Evolutionary conservation across 495 filamentous ascomycete genomes (phyloP).

Genomic region (Xylaria curta): DNA sequence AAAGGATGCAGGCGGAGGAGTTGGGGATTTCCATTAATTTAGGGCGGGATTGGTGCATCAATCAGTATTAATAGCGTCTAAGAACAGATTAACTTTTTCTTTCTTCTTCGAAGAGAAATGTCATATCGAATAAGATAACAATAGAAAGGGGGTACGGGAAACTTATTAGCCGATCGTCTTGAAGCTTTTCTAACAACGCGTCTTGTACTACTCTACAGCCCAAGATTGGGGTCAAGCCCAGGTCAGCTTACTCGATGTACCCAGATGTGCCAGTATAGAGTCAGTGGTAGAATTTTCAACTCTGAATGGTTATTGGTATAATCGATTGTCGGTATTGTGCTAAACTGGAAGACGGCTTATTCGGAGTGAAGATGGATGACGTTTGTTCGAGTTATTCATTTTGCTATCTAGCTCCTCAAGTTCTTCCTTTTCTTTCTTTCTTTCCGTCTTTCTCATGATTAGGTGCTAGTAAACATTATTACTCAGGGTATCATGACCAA

Average conservation of each 20-base stretch:
- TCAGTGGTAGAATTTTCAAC: not conserved
- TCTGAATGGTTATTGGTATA: not conserved
- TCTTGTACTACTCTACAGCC: not conserved
- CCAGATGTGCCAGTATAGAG: not conserved
- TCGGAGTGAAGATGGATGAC: not conserved
- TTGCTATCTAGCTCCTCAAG: not conserved
- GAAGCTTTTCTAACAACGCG: not conserved
- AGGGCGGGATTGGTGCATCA: conserved; percentile 2
- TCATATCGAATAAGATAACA: not conserved
- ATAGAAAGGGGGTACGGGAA: not conserved
- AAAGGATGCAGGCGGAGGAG: conserved; percentile 4
- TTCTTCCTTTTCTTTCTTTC: conserved; percentile 5
- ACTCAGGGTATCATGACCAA: conserved; percentile 39
- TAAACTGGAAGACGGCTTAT: not conserved
- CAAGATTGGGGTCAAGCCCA: too few species aligned
- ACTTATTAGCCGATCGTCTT: not conserved
- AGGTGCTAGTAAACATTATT: conserved; percentile 35
- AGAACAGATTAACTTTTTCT: not conserved
- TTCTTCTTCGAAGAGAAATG: not conserved
- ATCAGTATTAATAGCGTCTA: not conserved
- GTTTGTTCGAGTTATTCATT: not conserved
- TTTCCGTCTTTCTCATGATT: conserved; percentile 1
- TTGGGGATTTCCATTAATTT: not conserved
- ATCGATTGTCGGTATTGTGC: not conserved
- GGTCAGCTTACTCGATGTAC: too few species aligned